Evolutionary conservation across 768 basidiomycete genomes (phyloP).

Genomic region (Mycena capillaripes): DNA sequence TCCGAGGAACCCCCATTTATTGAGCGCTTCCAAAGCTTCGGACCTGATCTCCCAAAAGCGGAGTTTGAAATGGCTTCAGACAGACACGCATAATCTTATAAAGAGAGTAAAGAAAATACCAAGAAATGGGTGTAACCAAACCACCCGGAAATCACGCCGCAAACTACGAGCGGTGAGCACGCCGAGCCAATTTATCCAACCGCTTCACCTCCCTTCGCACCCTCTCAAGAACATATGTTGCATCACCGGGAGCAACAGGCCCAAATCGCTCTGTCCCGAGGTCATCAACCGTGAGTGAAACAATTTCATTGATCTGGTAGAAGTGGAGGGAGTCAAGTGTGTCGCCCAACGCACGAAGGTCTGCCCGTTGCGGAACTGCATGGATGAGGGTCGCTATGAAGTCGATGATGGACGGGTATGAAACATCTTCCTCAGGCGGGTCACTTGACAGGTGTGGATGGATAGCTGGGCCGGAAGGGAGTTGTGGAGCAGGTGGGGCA

Average conservation of each 20-base stretch:
- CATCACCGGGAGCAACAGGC: constrained; percentile 7
- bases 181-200: not conserved
- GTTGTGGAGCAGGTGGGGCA: no score
- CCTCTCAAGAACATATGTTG: constrained; percentile 8
- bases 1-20: no score
- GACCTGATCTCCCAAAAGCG: no score
- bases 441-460: not conserved
- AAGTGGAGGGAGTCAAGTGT: not conserved
- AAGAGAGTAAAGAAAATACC: not conserved
- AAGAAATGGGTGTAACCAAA: no score
- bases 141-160: no score
- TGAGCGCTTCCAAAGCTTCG: no score
- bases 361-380: not conserved
- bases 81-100: no score
- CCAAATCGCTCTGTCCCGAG: constrained; percentile 13
- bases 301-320: constrained; percentile 19
- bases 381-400: not conserved
- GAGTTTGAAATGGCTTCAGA: no score
- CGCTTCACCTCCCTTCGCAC: constrained; percentile 11
- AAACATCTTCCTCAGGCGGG: not conserved
- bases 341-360: not conserved
- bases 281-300: not conserved
- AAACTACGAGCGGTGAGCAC: not conserved
- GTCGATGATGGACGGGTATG: not conserved
- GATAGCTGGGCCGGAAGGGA: not conserved